Evolutionary conservation across 805 yeast species (phyloP), one percentile per base, ranked within the genome.

Genomic region (Kodamaea laetipori): DNA sequence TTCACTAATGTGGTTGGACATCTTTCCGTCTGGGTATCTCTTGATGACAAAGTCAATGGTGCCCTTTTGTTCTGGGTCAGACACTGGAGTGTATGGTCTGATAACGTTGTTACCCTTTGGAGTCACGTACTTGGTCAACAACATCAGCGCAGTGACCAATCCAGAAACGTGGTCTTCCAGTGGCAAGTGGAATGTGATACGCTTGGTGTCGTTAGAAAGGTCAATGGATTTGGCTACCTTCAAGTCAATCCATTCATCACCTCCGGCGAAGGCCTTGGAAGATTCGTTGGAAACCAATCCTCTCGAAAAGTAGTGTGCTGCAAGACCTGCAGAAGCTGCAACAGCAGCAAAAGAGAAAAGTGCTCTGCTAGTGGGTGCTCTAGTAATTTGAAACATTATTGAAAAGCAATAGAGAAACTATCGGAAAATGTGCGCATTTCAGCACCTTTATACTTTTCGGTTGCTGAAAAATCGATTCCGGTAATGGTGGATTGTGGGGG

Each of bases 1-100:
- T 47, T 67, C 67, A 63, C 76, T 79, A 46, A 89, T 67, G 69
- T 88, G 94, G 60, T 73, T 72, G 42, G 92, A 79, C 80, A 90
- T 82, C 70, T 86, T 85, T 58, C 98, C 97, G 44, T 75, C 78
- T 40, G 82, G 85, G 72, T 94, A 94, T 50, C 73, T 79, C 79
- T 94, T 94, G 69, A 94, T 75, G 47, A 90, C 78, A 53, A 94
- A 77, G 47, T 87, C 87, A 55, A 95, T 71, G 41, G 77, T 63
- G 39, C 99, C 99, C 64, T 76, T 77, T 48, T 76, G 73, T 45
- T 80, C 81, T 39, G 76, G 69, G 57, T 84, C 89, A 31, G 87
- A 77, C 38, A 84, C 76, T 47, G 99, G 99, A 31, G 99, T 94
- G 70, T 83, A 84, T 32, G 90, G 90, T 71, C 97, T 84, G 51